Conservation (phyloP, 768 basidiomycete genomes). For the Phlegmacium glaucopus region DNA sequence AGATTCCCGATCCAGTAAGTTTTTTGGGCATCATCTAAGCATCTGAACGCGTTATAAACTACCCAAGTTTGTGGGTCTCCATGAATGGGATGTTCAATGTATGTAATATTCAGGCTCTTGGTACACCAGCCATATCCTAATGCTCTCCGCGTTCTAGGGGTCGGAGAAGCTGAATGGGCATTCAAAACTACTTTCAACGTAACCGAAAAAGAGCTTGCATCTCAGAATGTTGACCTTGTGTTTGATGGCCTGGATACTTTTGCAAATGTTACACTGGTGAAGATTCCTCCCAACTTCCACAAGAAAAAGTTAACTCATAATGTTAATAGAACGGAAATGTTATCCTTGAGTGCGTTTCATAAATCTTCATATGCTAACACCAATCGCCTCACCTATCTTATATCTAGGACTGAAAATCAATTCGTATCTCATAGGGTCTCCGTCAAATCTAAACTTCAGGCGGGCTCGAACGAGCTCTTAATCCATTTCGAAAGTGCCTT, state of each 20-base stretch:
- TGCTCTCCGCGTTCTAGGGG: slow-evolving; percentile 48
- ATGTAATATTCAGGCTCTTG: slow-evolving; percentile 17
- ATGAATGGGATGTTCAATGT: slow-evolving; percentile 94
- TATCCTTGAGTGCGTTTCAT: slow-evolving; percentile 53
- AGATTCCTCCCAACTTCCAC: slow-evolving; percentile 15
- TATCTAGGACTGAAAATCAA: slow-evolving; percentile 69
- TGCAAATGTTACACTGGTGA: slow-evolving; percentile 64
- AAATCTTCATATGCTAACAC: slow-evolving; percentile 1
- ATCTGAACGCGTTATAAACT: not conserved
- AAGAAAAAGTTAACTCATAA: not conserved
- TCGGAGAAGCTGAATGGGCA: slow-evolving; percentile 83
- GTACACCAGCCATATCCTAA: not conserved
- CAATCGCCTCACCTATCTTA: not conserved
- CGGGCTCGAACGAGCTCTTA: slow-evolving; percentile 61
- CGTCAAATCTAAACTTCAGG: slow-evolving; percentile 50
- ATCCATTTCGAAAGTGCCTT: slow-evolving; percentile 77
- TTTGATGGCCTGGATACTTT: slow-evolving; percentile 95
- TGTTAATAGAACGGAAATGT: slow-evolving; percentile 72
- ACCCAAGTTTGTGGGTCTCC: slow-evolving; percentile 66
- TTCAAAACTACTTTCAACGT: slow-evolving; percentile 69
- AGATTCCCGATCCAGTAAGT: slow-evolving; percentile 80
- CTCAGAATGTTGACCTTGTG: slow-evolving; percentile 63
- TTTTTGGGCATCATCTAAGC: not conserved
- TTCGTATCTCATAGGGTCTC: slow-evolving; percentile 71
- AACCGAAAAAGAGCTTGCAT: slow-evolving; percentile 40